Conservation (phyloP, 2,329 filamentous ascomycete species). For the Colletotrichum phormii region DNA sequence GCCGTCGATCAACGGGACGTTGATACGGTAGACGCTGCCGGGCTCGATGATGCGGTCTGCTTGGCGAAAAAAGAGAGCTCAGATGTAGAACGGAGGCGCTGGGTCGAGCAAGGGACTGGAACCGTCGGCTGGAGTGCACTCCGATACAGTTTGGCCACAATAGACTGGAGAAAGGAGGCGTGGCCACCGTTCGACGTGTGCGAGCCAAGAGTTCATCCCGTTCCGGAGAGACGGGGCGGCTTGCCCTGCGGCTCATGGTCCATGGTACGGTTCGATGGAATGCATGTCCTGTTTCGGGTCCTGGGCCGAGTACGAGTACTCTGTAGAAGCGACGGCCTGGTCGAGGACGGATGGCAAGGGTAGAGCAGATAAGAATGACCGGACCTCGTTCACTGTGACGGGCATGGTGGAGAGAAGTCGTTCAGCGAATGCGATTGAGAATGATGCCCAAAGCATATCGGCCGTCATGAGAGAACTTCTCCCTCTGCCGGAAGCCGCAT, state of each 20-base stretch:
- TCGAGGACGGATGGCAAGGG: neutral
- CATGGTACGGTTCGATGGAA: neutral
- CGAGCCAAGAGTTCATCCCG: conserved; percentile 29
- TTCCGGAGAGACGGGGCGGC: neutral
- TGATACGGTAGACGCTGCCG: neutral
- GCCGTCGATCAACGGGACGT: conserved; percentile 8
- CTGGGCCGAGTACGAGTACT: neutral
- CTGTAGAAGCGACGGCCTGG: neutral
- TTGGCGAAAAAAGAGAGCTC: conserved; percentile 12
- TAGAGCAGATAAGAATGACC: neutral
- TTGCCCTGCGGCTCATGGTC: neutral
- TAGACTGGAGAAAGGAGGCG: neutral
- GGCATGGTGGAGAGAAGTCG: neutral
- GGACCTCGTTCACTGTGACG: neutral
- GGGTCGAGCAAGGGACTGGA: neutral
- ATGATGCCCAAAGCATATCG: neutral
- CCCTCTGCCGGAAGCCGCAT: neutral
- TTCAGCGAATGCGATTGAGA: neutral
- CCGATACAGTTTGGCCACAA: conserved; percentile 9
- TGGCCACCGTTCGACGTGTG: neutral
- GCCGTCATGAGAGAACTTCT: neutral
- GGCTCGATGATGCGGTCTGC: conserved; percentile 21
- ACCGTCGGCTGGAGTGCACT: conserved; percentile 13
- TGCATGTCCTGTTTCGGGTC: neutral
- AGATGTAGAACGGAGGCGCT: neutral